These are phyloP conservation scores for Kwoniella sp. DNA, from an alignment of 768 basidiomycete species.

Conservation along the genomic window DNA sequence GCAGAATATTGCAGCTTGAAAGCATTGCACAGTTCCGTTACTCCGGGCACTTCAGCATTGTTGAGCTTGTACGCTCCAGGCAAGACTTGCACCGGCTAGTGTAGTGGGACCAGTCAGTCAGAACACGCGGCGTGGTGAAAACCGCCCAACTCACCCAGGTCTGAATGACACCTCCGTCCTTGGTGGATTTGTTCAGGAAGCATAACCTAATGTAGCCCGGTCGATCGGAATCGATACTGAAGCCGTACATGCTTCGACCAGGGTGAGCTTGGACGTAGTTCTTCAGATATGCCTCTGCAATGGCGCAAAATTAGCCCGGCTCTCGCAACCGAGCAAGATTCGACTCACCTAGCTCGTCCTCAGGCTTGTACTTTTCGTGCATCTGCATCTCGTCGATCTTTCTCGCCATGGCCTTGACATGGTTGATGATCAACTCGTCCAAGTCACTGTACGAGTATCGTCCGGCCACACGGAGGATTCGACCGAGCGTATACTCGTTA, in stretches of 20 bases:
- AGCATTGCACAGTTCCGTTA: constrained; percentile 90
- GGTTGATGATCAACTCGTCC: constrained; percentile 94
- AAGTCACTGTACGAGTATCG: constrained; percentile 85
- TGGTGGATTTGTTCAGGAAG: constrained; percentile 75
- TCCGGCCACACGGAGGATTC: constrained; percentile 52
- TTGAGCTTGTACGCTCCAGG: constrained; percentile 68
- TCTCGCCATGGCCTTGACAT: constrained; percentile 87
- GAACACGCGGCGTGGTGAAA: not conserved
- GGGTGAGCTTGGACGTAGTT: constrained; percentile 91
- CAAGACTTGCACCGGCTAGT: constrained; percentile 47
- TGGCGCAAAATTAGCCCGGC: too few species aligned
- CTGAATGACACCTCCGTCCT: constrained; percentile 75
- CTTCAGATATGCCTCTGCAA: constrained; percentile 73
- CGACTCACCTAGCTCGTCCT: constrained; percentile 82
- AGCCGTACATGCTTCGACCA: constrained; percentile 90
- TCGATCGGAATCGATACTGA: constrained; percentile 78
- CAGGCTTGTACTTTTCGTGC: constrained; percentile 88
- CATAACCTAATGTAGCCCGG: constrained; percentile 91
- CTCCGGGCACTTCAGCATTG: constrained; percentile 82
- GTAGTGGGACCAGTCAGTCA: not conserved
- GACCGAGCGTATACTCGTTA: constrained; percentile 50
- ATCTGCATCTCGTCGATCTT: constrained; percentile 91
- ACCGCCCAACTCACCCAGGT: constrained; percentile 67
- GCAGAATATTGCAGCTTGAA: constrained; percentile 65
- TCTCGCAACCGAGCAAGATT: too few species aligned